Conservation (phyloP, 352 stramenopile genomes). For the Phytophthora quininea region DNA sequence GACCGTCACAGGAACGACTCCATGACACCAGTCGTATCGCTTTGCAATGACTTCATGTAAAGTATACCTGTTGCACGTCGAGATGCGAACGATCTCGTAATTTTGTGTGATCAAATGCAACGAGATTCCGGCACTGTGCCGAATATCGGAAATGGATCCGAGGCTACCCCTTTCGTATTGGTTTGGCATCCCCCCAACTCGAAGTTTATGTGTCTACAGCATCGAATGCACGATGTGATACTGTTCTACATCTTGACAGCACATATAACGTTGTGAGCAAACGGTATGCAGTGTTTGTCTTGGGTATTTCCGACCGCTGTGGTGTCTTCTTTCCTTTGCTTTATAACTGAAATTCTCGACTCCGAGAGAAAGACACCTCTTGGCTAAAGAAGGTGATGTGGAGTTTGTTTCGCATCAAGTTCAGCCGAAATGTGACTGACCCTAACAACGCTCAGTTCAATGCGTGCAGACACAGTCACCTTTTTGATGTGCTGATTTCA, state of each 20-base stretch:
- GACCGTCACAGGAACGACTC: neutral
- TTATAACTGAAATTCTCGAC: constrained; percentile 13
- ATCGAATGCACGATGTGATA: neutral
- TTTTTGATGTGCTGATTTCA: constrained; percentile 23
- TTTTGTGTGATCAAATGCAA: constrained; percentile 9
- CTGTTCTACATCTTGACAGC: constrained; percentile 11
- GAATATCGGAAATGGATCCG: constrained; percentile 1
- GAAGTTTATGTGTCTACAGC: neutral
- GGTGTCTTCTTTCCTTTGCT: constrained; percentile 3
- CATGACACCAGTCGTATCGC: constrained; percentile 4
- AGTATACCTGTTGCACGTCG: neutral
- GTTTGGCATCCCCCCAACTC: neutral
- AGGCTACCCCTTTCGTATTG: neutral
- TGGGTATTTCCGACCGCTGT: constrained; percentile 7
- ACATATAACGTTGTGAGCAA: constrained; percentile 11
- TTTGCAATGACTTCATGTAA: neutral
- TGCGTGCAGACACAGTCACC: neutral
- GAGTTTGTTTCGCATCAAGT: neutral
- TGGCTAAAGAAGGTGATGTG: constrained; percentile 6
- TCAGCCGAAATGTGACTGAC: constrained; percentile 6
- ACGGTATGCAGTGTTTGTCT: constrained; percentile 5
- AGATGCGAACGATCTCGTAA: neutral
- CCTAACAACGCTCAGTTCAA: constrained; percentile 11
- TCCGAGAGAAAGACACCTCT: constrained; percentile 1
- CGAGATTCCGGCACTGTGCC: neutral